Conservation (phyloP, 1,139 yeast species). For the Sugiyamaella sp. region DNA sequence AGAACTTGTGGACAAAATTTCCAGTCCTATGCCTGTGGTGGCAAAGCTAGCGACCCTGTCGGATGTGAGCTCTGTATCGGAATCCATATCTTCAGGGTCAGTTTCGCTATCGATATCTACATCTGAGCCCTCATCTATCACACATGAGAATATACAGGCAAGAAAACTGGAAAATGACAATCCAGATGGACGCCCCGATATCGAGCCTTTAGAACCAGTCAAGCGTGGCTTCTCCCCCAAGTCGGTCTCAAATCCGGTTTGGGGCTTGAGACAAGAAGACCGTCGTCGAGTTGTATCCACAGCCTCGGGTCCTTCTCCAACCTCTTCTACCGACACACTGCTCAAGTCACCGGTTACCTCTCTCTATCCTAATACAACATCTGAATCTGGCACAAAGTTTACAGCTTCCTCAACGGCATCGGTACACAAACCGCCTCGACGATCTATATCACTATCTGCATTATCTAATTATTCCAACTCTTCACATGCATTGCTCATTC, state of each 20-base stretch:
- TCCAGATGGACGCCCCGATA: too few species aligned
- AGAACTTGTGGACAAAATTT: too few species aligned
- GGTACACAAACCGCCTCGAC: slow-evolving; percentile 6
- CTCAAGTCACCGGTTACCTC: background rate
- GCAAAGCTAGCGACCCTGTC: too few species aligned
- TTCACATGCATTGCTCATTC: background rate
- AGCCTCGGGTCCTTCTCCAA: background rate
- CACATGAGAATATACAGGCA: too few species aligned
- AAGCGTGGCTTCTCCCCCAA: background rate
- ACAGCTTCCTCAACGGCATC: background rate
- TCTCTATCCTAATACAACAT: background rate
- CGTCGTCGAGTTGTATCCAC: background rate
- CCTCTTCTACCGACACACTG: background rate
- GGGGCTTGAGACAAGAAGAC: background rate
- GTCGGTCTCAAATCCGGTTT: too few species aligned
- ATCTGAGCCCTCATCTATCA: too few species aligned
- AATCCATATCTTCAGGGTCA: too few species aligned
- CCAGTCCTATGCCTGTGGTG: too few species aligned
- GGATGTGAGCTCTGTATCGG: too few species aligned
- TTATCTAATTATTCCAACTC: slow-evolving; percentile 11
- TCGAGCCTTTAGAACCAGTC: too few species aligned
- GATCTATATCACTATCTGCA: slow-evolving; percentile 15
- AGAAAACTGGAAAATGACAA: too few species aligned
- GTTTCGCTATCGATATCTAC: too few species aligned
- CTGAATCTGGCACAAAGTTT: background rate